Evolutionary conservation across 768 basidiomycete genomes (phyloP).

Genomic region (Sporobolomyces phaffii): DNA sequence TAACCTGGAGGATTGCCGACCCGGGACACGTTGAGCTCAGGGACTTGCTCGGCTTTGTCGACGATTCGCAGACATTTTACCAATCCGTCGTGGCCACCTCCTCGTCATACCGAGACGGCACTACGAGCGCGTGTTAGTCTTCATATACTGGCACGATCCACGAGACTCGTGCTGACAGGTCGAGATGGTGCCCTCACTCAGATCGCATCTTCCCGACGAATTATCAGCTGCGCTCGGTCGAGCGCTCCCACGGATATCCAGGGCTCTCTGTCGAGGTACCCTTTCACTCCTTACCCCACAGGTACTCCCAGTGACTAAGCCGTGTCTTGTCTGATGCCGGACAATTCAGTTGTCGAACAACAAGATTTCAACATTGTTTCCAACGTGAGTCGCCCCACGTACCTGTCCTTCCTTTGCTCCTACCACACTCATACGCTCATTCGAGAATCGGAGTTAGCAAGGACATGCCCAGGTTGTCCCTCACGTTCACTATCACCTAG

Average conservation of each 20-base stretch:
- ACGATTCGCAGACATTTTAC: constrained; percentile 23
- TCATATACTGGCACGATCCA: too few species aligned
- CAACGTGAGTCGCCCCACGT: background rate
- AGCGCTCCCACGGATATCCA: constrained; percentile 10
- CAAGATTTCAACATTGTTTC: constrained; percentile 27
- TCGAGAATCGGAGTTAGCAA: too few species aligned
- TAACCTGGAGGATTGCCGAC: too few species aligned
- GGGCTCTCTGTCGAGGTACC: constrained; percentile 20
- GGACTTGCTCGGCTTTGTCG: too few species aligned
- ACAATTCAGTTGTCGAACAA: constrained; percentile 11
- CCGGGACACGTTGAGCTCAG: too few species aligned
- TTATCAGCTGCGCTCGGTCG: constrained; percentile 8
- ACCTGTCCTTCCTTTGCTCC: too few species aligned
- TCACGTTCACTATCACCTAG: constrained; percentile 27
- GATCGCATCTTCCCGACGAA: constrained; percentile 13
- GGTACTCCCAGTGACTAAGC: too few species aligned
- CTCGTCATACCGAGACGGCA: constrained; percentile 16
- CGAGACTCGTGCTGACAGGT: background rate
- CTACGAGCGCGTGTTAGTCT: constrained; percentile 5
- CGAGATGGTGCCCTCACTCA: too few species aligned
- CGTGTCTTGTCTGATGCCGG: fast-evolving
- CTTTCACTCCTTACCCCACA: too few species aligned
- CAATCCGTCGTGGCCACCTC: constrained; percentile 22
- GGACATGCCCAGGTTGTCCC: constrained; percentile 33
- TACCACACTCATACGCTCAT: too few species aligned